These are phyloP conservation scores for Pseudonitzschia delicatissima DNA, from an alignment of 108 stramenopile species.

Conservation along the genomic window DNA sequence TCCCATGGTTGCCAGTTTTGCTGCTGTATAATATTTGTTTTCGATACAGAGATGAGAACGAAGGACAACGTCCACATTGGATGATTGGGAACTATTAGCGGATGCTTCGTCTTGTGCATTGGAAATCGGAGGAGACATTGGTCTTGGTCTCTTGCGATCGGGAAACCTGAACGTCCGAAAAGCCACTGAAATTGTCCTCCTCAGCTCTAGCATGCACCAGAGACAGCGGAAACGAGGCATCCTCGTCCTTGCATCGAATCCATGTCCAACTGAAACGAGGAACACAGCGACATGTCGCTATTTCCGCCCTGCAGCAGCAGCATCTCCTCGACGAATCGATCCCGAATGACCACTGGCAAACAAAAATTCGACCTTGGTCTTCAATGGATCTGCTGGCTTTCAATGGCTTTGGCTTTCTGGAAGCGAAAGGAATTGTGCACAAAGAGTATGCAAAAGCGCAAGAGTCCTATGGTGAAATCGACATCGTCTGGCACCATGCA, in stretches of 20 bases:
- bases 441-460: background rate
- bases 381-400: background rate
- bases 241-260: no score
- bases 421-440: constrained; percentile 2
- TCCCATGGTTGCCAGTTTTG: background rate
- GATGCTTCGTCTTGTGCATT: no score
- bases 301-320: no score
- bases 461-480: background rate
- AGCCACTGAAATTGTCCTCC: background rate
- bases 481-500: background rate
- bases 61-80: background rate
- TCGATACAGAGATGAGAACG: background rate
- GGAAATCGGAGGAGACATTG: no score
- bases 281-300: no score
- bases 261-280: no score
- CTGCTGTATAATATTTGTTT: background rate
- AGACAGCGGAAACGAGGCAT: no score
- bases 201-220: no score
- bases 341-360: constrained; percentile 1
- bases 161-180: no score
- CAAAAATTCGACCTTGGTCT: background rate
- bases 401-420: constrained; percentile 1
- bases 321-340: background rate
- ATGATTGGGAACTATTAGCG: no score
- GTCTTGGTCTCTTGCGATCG: no score